Percentiles rank a stretch among this genome's conserved stretches.
These are phyloP conservation scores for Pleurotus ostreatus DNA, from an alignment of 768 basidiomycete species.

Conservation along the genomic window DNA sequence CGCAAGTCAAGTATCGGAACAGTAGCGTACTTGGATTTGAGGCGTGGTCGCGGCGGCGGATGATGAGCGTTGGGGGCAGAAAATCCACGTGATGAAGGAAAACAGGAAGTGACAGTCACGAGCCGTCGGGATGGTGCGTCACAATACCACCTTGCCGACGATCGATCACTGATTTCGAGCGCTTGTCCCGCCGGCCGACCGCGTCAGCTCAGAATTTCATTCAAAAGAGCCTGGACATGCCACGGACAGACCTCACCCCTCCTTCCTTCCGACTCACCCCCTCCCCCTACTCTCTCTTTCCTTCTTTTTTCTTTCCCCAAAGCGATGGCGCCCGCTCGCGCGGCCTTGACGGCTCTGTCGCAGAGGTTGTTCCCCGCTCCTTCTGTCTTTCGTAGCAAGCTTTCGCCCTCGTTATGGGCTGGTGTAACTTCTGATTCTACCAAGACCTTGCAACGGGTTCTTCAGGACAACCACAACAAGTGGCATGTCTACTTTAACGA, in stretches of 20 bases:
- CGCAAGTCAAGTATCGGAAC: too few relatives aligned
- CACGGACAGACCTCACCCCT: neutral
- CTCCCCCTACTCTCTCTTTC: neutral
- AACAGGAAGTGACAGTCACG: too few relatives aligned
- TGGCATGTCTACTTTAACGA: conserved; percentile 54
- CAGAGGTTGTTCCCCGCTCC: conserved; percentile 2
- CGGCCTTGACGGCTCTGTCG: neutral
- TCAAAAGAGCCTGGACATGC: too few relatives aligned
- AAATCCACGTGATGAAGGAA: too few relatives aligned
- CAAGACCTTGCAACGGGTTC: conserved; percentile 29
- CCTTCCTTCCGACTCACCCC: neutral
- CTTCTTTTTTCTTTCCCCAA: neutral
- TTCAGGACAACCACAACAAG: conserved; percentile 48
- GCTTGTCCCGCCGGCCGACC: too few relatives aligned
- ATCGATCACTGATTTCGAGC: too few relatives aligned
- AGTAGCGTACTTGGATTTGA: too few relatives aligned
- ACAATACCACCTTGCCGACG: too few relatives aligned
- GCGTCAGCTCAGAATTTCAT: too few relatives aligned
- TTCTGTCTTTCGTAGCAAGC: conserved; percentile 10
- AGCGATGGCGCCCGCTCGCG: neutral
- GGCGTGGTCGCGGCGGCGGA: too few relatives aligned
- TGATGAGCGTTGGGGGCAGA: too few relatives aligned
- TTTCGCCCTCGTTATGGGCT: conserved; percentile 29
- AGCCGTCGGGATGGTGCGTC: too few relatives aligned
- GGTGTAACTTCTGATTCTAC: conserved; percentile 34